phyloP scores from a whole-genome alignment of 192 early-diverging fungal species.

The Coemansia sp. region DNA sequence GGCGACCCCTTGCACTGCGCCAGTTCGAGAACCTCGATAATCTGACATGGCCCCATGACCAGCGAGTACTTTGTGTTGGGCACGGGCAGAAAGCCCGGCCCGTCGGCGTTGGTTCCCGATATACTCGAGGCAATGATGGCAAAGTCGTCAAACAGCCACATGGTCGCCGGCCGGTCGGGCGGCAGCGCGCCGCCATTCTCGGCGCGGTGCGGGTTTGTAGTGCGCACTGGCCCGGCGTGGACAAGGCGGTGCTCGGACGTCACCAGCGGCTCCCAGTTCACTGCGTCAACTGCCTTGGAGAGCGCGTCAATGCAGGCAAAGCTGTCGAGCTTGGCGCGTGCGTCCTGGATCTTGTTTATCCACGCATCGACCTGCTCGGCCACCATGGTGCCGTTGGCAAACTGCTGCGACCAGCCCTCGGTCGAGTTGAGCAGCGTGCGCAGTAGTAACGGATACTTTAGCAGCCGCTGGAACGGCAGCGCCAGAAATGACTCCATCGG shows the following conservation, averaged over 20 bases:
- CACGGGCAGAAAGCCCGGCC: slow-evolving; percentile 13
- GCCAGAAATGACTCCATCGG: slow-evolving; percentile 54
- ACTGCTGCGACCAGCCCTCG: slow-evolving; percentile 37
- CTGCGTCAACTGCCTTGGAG: slow-evolving; percentile 7
- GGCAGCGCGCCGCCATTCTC: slow-evolving; percentile 13
- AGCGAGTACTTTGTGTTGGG: slow-evolving; percentile 15
- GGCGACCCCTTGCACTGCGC: slow-evolving; percentile 41
- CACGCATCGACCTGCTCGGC: slow-evolving; percentile 46
- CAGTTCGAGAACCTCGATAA: slow-evolving; percentile 42
- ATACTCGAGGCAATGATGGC: slow-evolving; percentile 17
- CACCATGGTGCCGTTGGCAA: slow-evolving; percentile 27
- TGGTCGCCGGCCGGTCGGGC: slow-evolving; percentile 21
- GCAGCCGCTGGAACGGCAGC: slow-evolving; percentile 59
- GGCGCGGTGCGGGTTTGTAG: slow-evolving; percentile 9
- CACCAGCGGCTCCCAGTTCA: slow-evolving; percentile 28
- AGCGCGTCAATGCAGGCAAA: slow-evolving; percentile 41
- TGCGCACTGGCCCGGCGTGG: slow-evolving; percentile 29
- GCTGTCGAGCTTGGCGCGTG: slow-evolving; percentile 39
- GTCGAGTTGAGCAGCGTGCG: slow-evolving; percentile 52
- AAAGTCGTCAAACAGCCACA: slow-evolving; percentile 48
- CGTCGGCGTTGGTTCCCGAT: not conserved
- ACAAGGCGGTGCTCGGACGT: slow-evolving; percentile 26
- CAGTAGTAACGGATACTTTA: slow-evolving; percentile 59
- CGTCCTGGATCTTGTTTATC: slow-evolving; percentile 48
- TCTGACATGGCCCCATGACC: slow-evolving; percentile 28